Conservation (phyloP, 495 filamentous ascomycete genomes). For the Neurospora sp. region DNA sequence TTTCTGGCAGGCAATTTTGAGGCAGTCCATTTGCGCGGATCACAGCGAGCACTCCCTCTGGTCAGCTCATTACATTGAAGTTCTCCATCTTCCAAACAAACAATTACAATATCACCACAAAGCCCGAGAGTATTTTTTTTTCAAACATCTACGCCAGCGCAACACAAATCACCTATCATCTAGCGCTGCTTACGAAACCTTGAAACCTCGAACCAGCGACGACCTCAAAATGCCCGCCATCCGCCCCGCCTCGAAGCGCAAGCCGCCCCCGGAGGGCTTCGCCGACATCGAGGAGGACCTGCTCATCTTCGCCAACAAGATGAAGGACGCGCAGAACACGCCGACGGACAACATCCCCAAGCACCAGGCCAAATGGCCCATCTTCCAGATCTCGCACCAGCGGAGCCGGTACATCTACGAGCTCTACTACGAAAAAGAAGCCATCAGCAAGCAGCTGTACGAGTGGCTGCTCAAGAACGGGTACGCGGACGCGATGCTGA, state of each 20-base stretch:
- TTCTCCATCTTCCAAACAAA: neutral
- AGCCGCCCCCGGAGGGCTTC: constrained; percentile 91
- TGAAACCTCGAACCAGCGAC: constrained; percentile 7
- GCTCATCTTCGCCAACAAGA: constrained; percentile 90
- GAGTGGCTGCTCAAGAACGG: constrained; percentile 95
- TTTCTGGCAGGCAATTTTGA: neutral
- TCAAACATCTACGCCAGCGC: neutral
- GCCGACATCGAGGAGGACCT: constrained; percentile 94
- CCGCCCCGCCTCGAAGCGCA: constrained; percentile 64
- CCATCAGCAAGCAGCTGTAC: constrained; percentile 82
- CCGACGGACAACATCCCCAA: constrained; percentile 45
- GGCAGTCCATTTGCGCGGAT: neutral
- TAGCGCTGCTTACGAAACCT: neutral
- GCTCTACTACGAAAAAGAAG: constrained; percentile 95
- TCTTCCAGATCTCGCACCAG: constrained; percentile 96
- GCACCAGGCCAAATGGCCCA: constrained; percentile 88
- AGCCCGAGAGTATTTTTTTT: neutral
- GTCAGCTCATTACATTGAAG: neutral
- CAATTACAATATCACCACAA: neutral
- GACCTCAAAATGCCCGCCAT: constrained; percentile 67
- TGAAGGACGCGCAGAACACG: constrained; percentile 92
- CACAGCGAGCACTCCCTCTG: neutral
- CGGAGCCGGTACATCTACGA: constrained; percentile 91
- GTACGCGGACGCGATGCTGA: constrained; percentile 88
- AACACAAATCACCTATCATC: neutral